Conservation (phyloP, 331 rosid species). For the Malus hybrid region DNA sequence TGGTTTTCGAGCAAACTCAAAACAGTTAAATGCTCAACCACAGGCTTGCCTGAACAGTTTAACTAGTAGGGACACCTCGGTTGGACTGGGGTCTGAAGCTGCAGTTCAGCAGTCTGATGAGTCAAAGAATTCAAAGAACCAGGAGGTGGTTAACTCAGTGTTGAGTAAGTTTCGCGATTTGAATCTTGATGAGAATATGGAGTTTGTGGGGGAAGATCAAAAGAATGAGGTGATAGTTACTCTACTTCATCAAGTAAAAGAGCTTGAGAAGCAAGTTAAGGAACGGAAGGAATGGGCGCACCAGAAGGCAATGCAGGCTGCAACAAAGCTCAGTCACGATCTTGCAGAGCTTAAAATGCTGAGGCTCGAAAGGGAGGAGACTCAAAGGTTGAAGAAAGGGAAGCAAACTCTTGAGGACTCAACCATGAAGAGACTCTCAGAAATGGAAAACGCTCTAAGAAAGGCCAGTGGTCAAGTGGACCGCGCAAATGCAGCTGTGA, state of each 20-base stretch:
- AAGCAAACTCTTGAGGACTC: conserved; percentile 73
- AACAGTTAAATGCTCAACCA: conserved; percentile 43
- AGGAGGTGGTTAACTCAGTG: conserved; percentile 64
- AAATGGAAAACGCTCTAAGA: conserved; percentile 88
- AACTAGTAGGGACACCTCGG: conserved; percentile 30
- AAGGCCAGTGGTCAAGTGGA: conserved; percentile 89
- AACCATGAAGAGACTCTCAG: conserved; percentile 79
- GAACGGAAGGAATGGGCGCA: conserved; percentile 95
- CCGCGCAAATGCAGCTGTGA: conserved; percentile 81
- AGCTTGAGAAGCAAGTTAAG: conserved; percentile 72
- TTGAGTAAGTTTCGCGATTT: conserved; percentile 77
- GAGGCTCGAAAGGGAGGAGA: conserved; percentile 86
- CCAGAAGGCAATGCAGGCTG: conserved; percentile 91
- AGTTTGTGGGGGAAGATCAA: conserved; percentile 69
- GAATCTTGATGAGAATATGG: conserved; percentile 69
- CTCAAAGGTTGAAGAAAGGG: conserved; percentile 83
- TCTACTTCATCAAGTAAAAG: conserved; percentile 71
- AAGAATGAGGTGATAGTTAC: conserved; percentile 73
- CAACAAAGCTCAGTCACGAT: conserved; percentile 68
- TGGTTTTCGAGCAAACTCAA: conserved; percentile 78
- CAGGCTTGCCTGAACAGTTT: conserved; percentile 16
- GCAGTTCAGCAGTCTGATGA: conserved; percentile 41
- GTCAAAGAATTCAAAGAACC: conserved; percentile 37
- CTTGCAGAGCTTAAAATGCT: conserved; percentile 72
- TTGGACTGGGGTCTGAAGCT: conserved; percentile 37